Evolutionary conservation across 768 basidiomycete genomes (phyloP).

Genomic region (Boletus subcaerulescens): DNA sequence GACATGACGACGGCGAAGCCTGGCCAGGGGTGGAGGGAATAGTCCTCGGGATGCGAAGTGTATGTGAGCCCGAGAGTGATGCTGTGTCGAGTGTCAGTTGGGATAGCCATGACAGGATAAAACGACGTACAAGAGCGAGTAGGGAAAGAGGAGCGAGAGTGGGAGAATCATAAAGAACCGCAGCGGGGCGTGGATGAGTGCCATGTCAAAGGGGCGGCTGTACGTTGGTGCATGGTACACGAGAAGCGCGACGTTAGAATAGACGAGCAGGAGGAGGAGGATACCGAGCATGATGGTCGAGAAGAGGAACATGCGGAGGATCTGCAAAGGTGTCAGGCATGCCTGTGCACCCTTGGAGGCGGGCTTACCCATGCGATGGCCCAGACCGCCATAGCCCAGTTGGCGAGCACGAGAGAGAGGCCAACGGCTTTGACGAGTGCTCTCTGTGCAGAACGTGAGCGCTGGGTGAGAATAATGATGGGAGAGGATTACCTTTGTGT

Average conservation of each 20-base stretch:
- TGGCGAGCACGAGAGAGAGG: conserved; percentile 67
- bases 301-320: conserved; percentile 72
- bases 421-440: conserved; percentile 81
- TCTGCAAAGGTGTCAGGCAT: conserved; percentile 33
- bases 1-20: conserved; percentile 68
- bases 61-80: conserved; percentile 68
- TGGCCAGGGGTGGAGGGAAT: conserved; percentile 61
- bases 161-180: conserved; percentile 65
- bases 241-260: conserved; percentile 75
- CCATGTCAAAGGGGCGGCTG: conserved; percentile 66
- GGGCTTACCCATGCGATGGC: conserved; percentile 64
- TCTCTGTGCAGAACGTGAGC: conserved; percentile 36
- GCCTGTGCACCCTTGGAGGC: rapidly evolving
- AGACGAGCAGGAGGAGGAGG: conserved; percentile 66
- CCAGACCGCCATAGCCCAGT: conserved; percentile 80
- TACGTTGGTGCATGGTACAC: conserved; percentile 64
- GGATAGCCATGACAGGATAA: too few species aligned
- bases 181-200: conserved; percentile 86
- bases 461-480: neutral
- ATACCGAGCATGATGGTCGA: conserved; percentile 74
- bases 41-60: conserved; percentile 49
- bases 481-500: conserved; percentile 62
- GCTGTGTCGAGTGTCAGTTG: conserved; percentile 33
- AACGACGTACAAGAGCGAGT: conserved; percentile 50
- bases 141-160: conserved; percentile 42